Base-by-base conservation (phyloP, 1,139 yeast genomes). In the Nadsonia commutata region DNA sequence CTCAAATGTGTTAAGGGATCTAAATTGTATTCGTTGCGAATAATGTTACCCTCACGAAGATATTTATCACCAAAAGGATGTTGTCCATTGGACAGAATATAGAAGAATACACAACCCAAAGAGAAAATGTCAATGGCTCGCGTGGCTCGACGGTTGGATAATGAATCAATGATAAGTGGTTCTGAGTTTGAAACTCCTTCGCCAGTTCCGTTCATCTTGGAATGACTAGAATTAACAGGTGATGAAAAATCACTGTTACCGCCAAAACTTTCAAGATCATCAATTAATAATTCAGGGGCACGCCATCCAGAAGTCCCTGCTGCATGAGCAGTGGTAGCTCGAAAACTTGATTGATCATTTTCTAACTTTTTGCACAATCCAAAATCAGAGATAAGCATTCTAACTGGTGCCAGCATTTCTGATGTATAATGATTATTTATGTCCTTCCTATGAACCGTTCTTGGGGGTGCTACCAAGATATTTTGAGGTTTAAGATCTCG, bases 281-380 rank as follows among this genome's bases (percentile, higher is more conserved):
- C 50, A 40, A 47, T 65, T 38, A 84, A 63, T 33, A 90, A 66
- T 57, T 90, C 99, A 0, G 98, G 98, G 0, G 98, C 97, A 52
- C 97, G 73, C 98, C 98, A 90, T 1, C 99, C 99, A 6, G 90
- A 76, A 0, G 98, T 90, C 2, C 99, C 99, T 0, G 96, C 95
- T 9, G 94, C 94, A 55, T 85, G 81, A 23, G 86, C 86, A 0
- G 90, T 79, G 0, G 95, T 88, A 0, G 96, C 94, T 50, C 90
- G 72, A 59, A 90, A 90, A 6, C 95, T 84, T 1, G 95, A 82
- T 60, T 90, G 96, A 53, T 86, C 97, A 17, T 78, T 76, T 49
- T 90, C 98, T 44, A 90, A 65, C 56, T 82, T 83, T 57, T 90
- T 88, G 60, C 98, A 90, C 20, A 90, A 71, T 0, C 99, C 99